Percentiles rank a stretch among this genome's conserved stretches.
phyloP scores from a whole-genome alignment of 2,329 filamentous ascomycete genomes.

The Neurospora crassa region DNA sequence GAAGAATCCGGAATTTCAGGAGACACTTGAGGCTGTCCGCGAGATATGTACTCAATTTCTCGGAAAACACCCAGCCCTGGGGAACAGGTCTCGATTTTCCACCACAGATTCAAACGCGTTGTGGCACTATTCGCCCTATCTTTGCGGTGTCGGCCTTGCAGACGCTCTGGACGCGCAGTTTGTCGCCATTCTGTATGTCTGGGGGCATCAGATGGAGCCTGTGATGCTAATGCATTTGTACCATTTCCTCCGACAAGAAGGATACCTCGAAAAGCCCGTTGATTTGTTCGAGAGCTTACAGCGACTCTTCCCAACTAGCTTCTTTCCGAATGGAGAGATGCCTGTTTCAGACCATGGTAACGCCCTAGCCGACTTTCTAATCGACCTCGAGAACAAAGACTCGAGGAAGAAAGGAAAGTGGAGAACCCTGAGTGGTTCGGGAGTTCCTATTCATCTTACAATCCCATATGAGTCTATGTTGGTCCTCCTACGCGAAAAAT shows the following conservation, averaged over 20 bases:
- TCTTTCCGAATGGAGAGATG: conserved; percentile 22
- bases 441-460: not conserved
- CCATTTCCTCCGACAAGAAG: conserved; percentile 35
- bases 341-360: conserved; percentile 22
- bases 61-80: not conserved
- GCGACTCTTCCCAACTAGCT: conserved; percentile 16
- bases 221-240: conserved; percentile 34
- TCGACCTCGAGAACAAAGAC: not conserved
- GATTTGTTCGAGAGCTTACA: conserved; percentile 24
- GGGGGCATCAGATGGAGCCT: conserved; percentile 27
- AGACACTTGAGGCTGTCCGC: not conserved
- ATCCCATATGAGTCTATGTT: conserved; percentile 21
- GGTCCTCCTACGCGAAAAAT: conserved; percentile 20
- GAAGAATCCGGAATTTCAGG: not conserved
- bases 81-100: conserved; percentile 28
- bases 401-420: not conserved
- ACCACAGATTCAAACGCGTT: conserved; percentile 32
- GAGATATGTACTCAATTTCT: not conserved
- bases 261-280: conserved; percentile 26
- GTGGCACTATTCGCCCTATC: conserved; percentile 38
- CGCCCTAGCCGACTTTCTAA: not conserved
- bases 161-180: conserved; percentile 34
- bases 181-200: conserved; percentile 24
- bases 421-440: not conserved
- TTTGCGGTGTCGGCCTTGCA: conserved; percentile 35